Evolutionary conservation across 768 basidiomycete species (phyloP), one percentile per base, ranked within the genome.

Genomic region (Gymnopilus junonius): DNA sequence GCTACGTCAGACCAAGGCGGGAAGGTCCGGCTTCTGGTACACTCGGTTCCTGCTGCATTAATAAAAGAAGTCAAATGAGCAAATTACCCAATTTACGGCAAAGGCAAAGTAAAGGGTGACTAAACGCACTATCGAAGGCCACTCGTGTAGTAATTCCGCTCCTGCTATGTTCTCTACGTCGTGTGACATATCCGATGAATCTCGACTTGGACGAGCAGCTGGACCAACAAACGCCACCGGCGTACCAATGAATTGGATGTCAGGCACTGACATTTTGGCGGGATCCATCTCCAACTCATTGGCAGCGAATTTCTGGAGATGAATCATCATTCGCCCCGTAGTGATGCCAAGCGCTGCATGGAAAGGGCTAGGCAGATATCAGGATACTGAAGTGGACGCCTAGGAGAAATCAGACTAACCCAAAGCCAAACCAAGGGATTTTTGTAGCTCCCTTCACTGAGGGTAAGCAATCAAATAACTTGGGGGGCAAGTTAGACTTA

Each of bases 351-450:
- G 72, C 1, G 81, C 80, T 1, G 81, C 82, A 59, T 83, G 82
- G 65, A 84, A 83, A 12, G 83, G 82, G 4, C 79, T 80, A 55
- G 17, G 8, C 10, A 8, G 2, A 17, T 59, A 11, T 58, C 61
- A 46, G 39, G 11, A 23, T 15, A 48, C 21, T 2, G 7, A 10
- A 48, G 17, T 8, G 8, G 1, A 31, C 4, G 21, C 11, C 17
- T 51, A 8, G 11, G 12, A 25, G 12, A 29, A 32, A 37, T n/a
- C 27, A 21, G 3, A 67, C 74, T 29, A 63, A 78, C 79, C 73
- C 77, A 66, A 80, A 82, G 59, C 83, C 80, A 60, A 84, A 83
- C 83, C 83, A 84, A 1, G 82, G 83, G 40, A 83, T 82, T 39
- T 73, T 73, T 0, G 81, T 82, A 3, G 77, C 65, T 15, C 76